Evolutionary conservation across 352 stramenopile species (phyloP).

Genomic region (Phytopythium sindhum): DNA sequence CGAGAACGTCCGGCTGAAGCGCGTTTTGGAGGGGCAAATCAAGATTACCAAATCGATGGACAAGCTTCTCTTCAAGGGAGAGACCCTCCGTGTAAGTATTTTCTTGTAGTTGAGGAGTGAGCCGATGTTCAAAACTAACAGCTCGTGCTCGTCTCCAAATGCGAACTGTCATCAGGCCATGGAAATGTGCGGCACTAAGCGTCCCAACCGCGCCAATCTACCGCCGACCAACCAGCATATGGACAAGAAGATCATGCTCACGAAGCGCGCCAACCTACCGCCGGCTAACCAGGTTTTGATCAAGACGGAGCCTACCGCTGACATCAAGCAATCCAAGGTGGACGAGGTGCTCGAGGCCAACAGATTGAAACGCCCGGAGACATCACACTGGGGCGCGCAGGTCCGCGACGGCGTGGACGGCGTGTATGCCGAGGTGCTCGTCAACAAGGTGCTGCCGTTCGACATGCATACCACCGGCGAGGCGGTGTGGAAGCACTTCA

Average conservation of each 20-base stretch:
- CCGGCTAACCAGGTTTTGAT: slow-evolving; percentile 20
- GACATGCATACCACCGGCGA: slow-evolving; percentile 25
- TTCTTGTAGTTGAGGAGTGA: neutral
- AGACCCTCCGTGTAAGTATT: neutral
- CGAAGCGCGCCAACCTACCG: neutral
- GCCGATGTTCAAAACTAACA: neutral
- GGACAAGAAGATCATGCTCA: no score
- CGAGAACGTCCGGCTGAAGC: slow-evolving; percentile 25
- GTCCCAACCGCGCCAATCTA: neutral
- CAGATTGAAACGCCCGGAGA: slow-evolving; percentile 16
- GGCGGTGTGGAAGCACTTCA: slow-evolving; percentile 39
- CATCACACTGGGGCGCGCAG: slow-evolving; percentile 14
- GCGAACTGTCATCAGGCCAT: slow-evolving; percentile 9
- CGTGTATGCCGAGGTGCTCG: slow-evolving; percentile 37
- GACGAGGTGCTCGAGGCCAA: slow-evolving; percentile 27
- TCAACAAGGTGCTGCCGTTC: slow-evolving; percentile 34
- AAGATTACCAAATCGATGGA: slow-evolving; percentile 26
- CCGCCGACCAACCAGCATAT: no score
- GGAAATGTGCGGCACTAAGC: slow-evolving; percentile 15
- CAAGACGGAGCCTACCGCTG: slow-evolving; percentile 23
- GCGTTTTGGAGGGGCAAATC: slow-evolving; percentile 25
- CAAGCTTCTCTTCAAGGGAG: slow-evolving; percentile 25
- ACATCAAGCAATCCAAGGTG: slow-evolving; percentile 25
- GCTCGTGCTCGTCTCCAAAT: no score
- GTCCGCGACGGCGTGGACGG: slow-evolving; percentile 24